These are phyloP conservation scores for Aspergillus fischeri DNA, from an alignment of 2,329 filamentous ascomycete genomes.

Conservation along the genomic window DNA sequence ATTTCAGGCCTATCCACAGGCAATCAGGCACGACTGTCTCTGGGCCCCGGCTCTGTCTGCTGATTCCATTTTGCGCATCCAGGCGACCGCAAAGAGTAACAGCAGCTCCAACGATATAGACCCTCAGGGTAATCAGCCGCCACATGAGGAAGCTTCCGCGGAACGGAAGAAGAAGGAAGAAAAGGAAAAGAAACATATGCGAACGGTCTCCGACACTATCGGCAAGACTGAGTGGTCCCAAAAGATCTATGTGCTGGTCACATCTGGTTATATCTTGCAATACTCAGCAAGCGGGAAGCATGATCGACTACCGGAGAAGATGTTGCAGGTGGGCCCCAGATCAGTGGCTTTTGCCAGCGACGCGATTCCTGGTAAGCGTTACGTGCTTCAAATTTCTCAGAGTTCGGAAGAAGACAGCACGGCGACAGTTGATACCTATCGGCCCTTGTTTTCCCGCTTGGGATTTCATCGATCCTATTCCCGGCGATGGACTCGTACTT, in stretches of 20 bases:
- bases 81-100: constrained; percentile 23
- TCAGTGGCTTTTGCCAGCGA: constrained; percentile 49
- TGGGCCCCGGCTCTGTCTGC: constrained; percentile 63
- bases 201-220: constrained; percentile 35
- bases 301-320: constrained; percentile 45
- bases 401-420: constrained; percentile 28
- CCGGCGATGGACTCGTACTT: constrained; percentile 34
- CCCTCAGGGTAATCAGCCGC: constrained; percentile 7
- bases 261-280: constrained; percentile 44
- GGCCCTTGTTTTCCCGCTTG: constrained; percentile 38
- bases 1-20: constrained; percentile 83
- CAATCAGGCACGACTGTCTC: constrained; percentile 69
- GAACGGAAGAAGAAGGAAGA: constrained; percentile 32
- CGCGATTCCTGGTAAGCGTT: constrained; percentile 47
- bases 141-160: constrained; percentile 14
- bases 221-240: constrained; percentile 39
- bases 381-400: constrained; percentile 46
- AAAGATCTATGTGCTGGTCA: constrained; percentile 45
- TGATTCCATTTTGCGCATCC: constrained; percentile 63
- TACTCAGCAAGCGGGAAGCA: constrained; percentile 43
- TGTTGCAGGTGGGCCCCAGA: constrained; percentile 42
- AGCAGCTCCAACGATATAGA: constrained; percentile 9
- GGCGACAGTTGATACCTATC: constrained; percentile 26
- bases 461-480: constrained; percentile 33
- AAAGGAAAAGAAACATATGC: constrained; percentile 32